phyloP scores from a whole-genome alignment of 1,284 basidiomycete species.

The Fomitopsis palustris region DNA sequence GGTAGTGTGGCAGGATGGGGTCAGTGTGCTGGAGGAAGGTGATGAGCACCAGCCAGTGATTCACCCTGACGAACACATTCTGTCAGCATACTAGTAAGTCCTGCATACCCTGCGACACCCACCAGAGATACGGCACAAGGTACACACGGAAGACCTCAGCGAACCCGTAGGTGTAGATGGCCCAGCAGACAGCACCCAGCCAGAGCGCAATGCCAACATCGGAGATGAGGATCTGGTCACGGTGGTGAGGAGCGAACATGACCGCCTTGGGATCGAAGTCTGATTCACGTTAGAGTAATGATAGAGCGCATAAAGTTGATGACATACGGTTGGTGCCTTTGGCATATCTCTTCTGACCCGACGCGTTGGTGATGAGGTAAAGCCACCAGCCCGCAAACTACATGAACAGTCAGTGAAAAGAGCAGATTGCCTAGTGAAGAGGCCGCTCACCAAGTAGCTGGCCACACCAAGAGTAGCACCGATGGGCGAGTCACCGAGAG shows the following conservation, averaged over 20 bases:
- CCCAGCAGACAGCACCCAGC: conserved; percentile 57
- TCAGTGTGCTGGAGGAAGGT: conserved; percentile 99
- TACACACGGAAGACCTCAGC: conserved; percentile 80
- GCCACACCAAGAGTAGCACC: conserved; percentile 66
- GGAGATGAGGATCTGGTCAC: conserved; percentile 77
- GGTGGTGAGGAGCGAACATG: conserved; percentile 88
- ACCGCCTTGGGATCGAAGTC: conserved; percentile 81
- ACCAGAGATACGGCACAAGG: conserved; percentile 89
- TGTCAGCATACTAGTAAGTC: neutral
- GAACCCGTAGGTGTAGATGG: conserved; percentile 69
- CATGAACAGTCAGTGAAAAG: too few relatives aligned
- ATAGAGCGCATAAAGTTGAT: conserved; percentile 2
- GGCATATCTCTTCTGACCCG: conserved; percentile 88
- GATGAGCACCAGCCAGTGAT: conserved; percentile 91
- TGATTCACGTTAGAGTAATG: conserved; percentile 27
- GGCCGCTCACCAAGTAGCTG: conserved; percentile 62
- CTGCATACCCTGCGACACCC: conserved; percentile 12
- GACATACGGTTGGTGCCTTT: conserved; percentile 76
- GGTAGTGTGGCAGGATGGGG: conserved; percentile 93
- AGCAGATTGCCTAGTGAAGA: neutral
- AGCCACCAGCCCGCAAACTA: conserved; percentile 84
- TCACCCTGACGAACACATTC: conserved; percentile 36
- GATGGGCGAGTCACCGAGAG: conserved; percentile 91
- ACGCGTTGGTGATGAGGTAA: conserved; percentile 85
- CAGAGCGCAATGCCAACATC: conserved; percentile 83